Base-by-base conservation (phyloP, 2,329 filamentous ascomycete genomes). In the Diaporthe longicolla region DNA sequence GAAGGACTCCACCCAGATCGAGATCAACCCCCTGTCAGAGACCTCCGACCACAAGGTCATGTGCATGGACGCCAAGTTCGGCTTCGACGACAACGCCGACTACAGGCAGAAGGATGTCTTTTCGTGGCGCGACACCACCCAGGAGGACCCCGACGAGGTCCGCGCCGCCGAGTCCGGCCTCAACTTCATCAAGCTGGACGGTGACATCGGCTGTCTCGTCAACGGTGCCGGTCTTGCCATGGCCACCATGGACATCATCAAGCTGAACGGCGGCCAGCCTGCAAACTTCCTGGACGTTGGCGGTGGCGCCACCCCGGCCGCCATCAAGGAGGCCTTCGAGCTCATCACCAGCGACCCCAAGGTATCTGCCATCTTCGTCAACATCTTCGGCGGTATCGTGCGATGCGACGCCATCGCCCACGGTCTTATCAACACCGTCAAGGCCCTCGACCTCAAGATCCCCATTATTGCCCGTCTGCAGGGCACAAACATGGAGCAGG, bases 221-320 rank as follows among this genome's bases (percentile, higher is more conserved):
- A 99, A 99, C 88, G 97, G 97, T 84, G 97, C 97, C 81, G 97
- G 97, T 88, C 93, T 99, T 79, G 97, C 97, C 87, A 99, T 99
- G 97, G 97, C 97, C 77, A 99, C 97, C 84, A 99, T 99, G 97
- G 97, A 99, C 86, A 98, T 99, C 85, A 99, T 99, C 91, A 98
- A 99, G 92, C 91, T 99, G 77, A 99, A 98, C 87, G 97, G 97
- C 80, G 97, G 97, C 77, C 89, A 91, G 82, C 97, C 97, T 76
- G 97, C 97, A 80, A 99, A 99, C 92, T 99, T 99, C 92, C 90
- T 99, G 80, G 97, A 99, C 84, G 97, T 99, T 79, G 97, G 97
- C 82, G 97, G 97, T 84, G 97, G 97, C 89, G 97, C 97, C 79
- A 99, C 97, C 75, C 95, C 97, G 45, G 93, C 95, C 78, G 97